These are phyloP conservation scores for Trichoderma asperelloides DNA, from an alignment of 495 filamentous ascomycete species.

Conservation along the genomic window DNA sequence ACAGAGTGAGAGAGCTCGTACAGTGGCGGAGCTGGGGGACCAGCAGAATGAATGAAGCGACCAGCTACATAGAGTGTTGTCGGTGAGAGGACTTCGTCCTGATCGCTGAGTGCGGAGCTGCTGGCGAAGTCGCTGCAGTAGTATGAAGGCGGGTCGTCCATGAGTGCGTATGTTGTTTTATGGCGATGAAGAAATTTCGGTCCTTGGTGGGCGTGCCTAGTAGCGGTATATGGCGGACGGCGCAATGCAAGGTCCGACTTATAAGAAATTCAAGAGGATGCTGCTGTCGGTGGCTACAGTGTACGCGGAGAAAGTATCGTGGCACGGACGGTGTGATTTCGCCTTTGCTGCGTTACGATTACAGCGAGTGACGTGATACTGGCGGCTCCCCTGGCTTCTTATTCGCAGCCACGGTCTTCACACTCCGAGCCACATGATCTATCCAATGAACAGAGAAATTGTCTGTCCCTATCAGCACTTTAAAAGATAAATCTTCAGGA, in stretches of 20 bases:
- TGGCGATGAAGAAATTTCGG: background rate
- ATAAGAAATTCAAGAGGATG: background rate
- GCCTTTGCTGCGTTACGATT: background rate
- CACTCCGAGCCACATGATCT: background rate
- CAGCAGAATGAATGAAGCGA: constrained; percentile 7
- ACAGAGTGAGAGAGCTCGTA: constrained; percentile 8
- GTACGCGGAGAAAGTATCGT: background rate
- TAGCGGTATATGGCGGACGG: background rate
- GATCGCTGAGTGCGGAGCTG: background rate
- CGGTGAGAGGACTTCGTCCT: background rate
- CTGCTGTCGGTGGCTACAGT: background rate
- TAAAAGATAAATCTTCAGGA: background rate
- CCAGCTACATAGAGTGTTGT: background rate
- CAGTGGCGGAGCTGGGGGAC: background rate
- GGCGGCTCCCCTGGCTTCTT: background rate
- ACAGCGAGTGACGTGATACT: background rate
- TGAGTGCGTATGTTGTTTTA: background rate
- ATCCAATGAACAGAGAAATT: background rate
- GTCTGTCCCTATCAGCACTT: background rate
- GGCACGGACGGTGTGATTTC: background rate
- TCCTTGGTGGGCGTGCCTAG: background rate
- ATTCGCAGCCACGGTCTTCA: constrained; percentile 8
- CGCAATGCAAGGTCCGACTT: background rate
- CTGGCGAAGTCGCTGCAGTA: background rate
- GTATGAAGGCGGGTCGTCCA: background rate